These are phyloP conservation scores for Dioscorea cayenensis DNA, from an alignment of 116 monocot genomes.

Conservation along the genomic window DNA sequence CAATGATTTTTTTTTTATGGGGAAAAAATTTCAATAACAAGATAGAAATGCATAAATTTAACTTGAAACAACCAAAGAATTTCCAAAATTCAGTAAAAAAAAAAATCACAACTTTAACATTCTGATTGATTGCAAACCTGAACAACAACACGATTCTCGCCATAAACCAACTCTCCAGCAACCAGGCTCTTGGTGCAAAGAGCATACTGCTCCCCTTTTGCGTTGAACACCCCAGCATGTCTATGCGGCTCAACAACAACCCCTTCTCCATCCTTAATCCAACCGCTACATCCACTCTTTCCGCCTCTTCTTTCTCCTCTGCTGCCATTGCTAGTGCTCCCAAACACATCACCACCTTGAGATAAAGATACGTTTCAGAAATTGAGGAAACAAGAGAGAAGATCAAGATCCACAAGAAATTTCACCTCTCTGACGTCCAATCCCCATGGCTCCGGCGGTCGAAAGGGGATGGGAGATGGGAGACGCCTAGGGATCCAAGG, in stretches of 20 bases:
- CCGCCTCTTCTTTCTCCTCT: slow-evolving; percentile 17
- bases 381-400: too few relatives aligned
- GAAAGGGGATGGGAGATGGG: too few relatives aligned
- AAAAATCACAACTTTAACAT: neutral
- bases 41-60: neutral
- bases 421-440: too few relatives aligned
- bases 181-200: slow-evolving; percentile 93
- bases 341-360: slow-evolving; percentile 22
- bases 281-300: slow-evolving; percentile 27
- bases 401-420: too few relatives aligned
- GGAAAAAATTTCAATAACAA: too few relatives aligned
- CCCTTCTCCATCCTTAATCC: slow-evolving; percentile 32
- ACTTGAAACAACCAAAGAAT: neutral
- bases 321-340: slow-evolving; percentile 32
- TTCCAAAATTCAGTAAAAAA: neutral
- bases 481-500: too few relatives aligned
- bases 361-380: too few relatives aligned
- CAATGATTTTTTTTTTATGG: too few relatives aligned
- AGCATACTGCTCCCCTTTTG: slow-evolving; percentile 88
- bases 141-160: slow-evolving; percentile 82
- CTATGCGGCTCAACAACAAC: slow-evolving; percentile 74
- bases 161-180: slow-evolving; percentile 78
- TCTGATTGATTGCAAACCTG: slow-evolving; percentile 34
- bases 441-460: too few relatives aligned
- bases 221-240: slow-evolving; percentile 75